These are phyloP conservation scores for Suillus alpinus DNA, from an alignment of 768 basidiomycete species.

Conservation along the genomic window DNA sequence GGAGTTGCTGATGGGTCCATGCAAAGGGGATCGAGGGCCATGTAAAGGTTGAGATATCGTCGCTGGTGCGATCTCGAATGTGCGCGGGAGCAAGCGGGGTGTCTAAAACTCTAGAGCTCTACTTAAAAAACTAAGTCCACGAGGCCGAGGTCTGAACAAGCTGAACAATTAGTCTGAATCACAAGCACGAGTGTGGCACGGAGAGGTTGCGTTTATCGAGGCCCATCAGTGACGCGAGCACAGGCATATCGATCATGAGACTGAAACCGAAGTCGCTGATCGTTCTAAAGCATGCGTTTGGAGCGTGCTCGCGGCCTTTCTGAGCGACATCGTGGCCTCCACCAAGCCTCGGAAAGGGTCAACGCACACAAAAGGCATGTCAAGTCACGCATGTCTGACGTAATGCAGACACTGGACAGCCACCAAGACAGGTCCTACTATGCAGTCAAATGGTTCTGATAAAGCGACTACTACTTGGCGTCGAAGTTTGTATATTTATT, in stretches of 20 bases:
- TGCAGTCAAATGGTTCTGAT: neutral
- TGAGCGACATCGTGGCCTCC: conserved; percentile 2
- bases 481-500: neutral
- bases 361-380: neutral
- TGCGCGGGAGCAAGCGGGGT: neutral
- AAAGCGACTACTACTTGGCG: neutral
- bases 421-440: neutral
- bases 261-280: conserved; percentile 12
- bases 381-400: neutral
- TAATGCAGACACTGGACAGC: neutral
- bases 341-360: neutral
- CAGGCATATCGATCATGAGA: conserved; percentile 21
- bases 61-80: neutral
- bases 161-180: conserved; percentile 26
- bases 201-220: conserved; percentile 11
- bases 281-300: conserved; percentile 22
- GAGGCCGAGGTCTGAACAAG: conserved; percentile 26
- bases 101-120: neutral
- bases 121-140: conserved; percentile 16
- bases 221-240: conserved; percentile 15
- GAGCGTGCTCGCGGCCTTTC: conserved; percentile 21
- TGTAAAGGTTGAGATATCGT: neutral
- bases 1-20: conserved; percentile 22
- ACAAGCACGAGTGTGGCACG: conserved; percentile 14
- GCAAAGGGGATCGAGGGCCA: neutral